A percentile compares a stretch with the other conserved stretches of the same genome.
phyloP scores from a whole-genome alignment of 371 early-diverging fungal species.

The Sporodiniella umbellata region DNA sequence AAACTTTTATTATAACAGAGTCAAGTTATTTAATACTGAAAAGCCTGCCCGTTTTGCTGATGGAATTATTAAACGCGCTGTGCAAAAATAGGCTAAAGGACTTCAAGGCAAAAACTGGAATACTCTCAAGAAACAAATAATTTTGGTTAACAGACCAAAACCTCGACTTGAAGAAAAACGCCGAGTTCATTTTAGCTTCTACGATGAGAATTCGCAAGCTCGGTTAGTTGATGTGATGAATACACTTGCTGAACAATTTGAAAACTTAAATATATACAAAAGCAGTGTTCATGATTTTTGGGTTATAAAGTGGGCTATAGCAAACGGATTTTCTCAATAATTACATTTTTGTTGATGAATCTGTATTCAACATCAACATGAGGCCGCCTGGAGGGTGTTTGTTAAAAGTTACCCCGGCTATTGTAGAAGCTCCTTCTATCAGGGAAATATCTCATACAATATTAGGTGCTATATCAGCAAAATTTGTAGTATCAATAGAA shows the following conservation, averaged over 20 bases:
- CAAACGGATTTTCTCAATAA: constrained; percentile 10
- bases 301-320: constrained; percentile 5
- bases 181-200: constrained; percentile 6
- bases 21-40: constrained; percentile 11
- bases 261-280: constrained; percentile 1
- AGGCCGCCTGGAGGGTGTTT: constrained; percentile 11
- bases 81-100: constrained; percentile 17
- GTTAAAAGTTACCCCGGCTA: constrained; percentile 15
- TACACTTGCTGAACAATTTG: constrained; percentile 10
- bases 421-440: constrained; percentile 16
- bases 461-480: constrained; percentile 15
- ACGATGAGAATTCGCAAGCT: constrained; percentile 9
- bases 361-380: constrained; percentile 19
- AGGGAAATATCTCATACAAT: constrained; percentile 15
- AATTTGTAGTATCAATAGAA: constrained; percentile 10
- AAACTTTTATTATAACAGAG: constrained; percentile 14
- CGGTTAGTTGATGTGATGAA: constrained; percentile 2
- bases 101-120: constrained; percentile 11
- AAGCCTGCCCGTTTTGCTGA: constrained; percentile 11
- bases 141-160: constrained; percentile 9
- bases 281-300: constrained; percentile 6
- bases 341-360: constrained; percentile 14
- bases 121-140: constrained; percentile 11
- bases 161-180: constrained; percentile 8
- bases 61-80: constrained; percentile 10